These are phyloP conservation scores for Manihot esculenta DNA, from an alignment of 441 rosid species.

Conservation along the genomic window DNA sequence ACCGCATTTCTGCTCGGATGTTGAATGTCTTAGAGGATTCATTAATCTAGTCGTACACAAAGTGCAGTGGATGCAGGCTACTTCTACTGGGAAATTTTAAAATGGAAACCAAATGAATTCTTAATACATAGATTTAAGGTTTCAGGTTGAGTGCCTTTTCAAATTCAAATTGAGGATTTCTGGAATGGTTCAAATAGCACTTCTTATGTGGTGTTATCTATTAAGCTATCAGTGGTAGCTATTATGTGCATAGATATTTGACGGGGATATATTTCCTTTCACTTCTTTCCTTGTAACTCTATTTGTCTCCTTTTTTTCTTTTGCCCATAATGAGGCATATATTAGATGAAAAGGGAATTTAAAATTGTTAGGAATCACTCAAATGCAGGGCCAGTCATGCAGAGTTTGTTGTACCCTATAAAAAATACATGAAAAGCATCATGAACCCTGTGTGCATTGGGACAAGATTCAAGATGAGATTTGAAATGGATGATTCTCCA, in stretches of 20 bases:
- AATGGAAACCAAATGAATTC: neutral
- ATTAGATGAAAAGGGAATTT: slow-evolving; percentile 2
- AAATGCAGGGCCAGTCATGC: slow-evolving; percentile 79
- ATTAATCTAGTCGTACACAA: neutral
- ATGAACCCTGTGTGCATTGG: slow-evolving; percentile 52
- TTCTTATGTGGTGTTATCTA: neutral
- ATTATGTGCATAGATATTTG: neutral
- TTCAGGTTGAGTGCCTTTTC: neutral
- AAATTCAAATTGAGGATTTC: neutral
- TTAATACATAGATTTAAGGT: neutral
- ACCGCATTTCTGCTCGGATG: neutral
- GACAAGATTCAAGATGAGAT: slow-evolving; percentile 79
- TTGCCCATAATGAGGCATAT: neutral
- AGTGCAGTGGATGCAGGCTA: no score
- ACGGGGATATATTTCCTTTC: neutral
- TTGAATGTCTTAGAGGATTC: neutral
- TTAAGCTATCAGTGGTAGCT: neutral
- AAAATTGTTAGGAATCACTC: slow-evolving; percentile 17
- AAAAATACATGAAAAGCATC: slow-evolving; percentile 70
- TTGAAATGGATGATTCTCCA: slow-evolving; percentile 78
- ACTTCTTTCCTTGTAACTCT: neutral
- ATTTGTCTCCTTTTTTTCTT: neutral
- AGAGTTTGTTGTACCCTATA: slow-evolving; percentile 72
- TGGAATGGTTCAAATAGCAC: neutral
- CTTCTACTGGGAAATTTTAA: neutral